Conservation (phyloP, 495 filamentous ascomycete species). For the Penicillium flavigenum region DNA sequence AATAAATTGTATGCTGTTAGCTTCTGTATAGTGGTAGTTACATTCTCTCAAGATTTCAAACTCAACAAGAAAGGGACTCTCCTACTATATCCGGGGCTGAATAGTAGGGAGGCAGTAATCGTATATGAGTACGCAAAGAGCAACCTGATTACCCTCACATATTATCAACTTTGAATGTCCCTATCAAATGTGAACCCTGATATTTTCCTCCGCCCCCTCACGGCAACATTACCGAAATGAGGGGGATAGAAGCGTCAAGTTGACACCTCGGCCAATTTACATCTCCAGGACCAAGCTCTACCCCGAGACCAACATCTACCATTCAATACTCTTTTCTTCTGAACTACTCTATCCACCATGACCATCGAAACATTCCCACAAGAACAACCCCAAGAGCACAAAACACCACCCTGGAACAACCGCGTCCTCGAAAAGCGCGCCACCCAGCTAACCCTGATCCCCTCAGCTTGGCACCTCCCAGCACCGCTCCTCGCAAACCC, state of each 20-base stretch:
- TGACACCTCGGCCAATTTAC: neutral
- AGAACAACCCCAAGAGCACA: neutral
- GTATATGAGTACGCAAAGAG: too few species aligned
- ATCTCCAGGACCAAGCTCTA: neutral
- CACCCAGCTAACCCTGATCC: conserved; percentile 26
- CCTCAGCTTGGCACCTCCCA: conserved; percentile 25
- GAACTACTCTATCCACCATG: neutral
- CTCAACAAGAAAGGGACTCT: too few species aligned
- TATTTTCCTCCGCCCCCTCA: too few species aligned
- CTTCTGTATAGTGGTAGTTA: too few species aligned
- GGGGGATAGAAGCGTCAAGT: neutral
- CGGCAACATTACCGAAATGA: neutral
- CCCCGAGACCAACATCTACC: neutral
- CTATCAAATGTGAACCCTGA: too few species aligned
- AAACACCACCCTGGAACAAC: conserved; percentile 8
- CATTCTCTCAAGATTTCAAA: too few species aligned
- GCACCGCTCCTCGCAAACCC: conserved; percentile 2
- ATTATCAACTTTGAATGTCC: too few species aligned
- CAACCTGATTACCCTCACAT: too few species aligned
- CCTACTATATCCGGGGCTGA: too few species aligned
- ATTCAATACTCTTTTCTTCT: neutral
- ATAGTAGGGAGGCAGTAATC: too few species aligned
- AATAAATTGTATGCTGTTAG: too few species aligned
- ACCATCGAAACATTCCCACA: neutral
- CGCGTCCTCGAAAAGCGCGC: conserved; percentile 18